These are phyloP conservation scores for Triangularia verruculosa DNA, from an alignment of 2,329 filamentous ascomycete genomes.

Conservation along the genomic window DNA sequence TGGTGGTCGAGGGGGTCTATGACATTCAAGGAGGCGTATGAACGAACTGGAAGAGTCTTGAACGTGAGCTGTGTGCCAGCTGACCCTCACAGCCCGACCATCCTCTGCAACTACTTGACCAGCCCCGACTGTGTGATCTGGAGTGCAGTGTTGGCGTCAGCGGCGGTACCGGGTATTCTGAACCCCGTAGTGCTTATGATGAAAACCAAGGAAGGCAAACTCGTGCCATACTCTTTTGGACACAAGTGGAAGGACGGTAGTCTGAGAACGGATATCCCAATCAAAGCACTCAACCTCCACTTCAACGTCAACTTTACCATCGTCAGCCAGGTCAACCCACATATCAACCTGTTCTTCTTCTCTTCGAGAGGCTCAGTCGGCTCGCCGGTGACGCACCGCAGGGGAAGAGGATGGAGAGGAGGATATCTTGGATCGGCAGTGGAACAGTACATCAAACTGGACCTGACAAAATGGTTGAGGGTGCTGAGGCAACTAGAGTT, in stretches of 20 bases:
- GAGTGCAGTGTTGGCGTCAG: constrained; percentile 92
- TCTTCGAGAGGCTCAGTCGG: constrained; percentile 89
- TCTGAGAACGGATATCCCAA: constrained; percentile 88
- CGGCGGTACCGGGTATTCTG: constrained; percentile 91
- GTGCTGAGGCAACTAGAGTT: constrained; percentile 90
- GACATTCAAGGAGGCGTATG: constrained; percentile 93
- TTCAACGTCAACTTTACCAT: constrained; percentile 99
- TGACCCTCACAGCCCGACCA: constrained; percentile 87
- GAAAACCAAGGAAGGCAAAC: constrained; percentile 71
- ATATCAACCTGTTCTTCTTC: constrained; percentile 99
- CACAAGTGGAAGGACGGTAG: constrained; percentile 99
- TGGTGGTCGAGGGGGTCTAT: constrained; percentile 92
- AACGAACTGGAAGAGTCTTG: constrained; percentile 87
- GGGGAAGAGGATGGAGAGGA: constrained; percentile 90
- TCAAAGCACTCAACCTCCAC: constrained; percentile 89
- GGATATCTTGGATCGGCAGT: constrained; percentile 89
- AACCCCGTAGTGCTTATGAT: constrained; percentile 94
- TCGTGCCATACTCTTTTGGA: constrained; percentile 91
- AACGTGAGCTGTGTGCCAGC: constrained; percentile 96
- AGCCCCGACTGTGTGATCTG: constrained; percentile 97
- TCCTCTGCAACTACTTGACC: constrained; percentile 92
- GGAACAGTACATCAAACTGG: constrained; percentile 94
- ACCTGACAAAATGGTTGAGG: constrained; percentile 96
- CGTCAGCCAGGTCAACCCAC: constrained; percentile 84
- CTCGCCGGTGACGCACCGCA: constrained; percentile 88